These are phyloP conservation scores for Nicotiana knightiana DNA, from an alignment of 257 asterid genomes.

Conservation along the genomic window DNA sequence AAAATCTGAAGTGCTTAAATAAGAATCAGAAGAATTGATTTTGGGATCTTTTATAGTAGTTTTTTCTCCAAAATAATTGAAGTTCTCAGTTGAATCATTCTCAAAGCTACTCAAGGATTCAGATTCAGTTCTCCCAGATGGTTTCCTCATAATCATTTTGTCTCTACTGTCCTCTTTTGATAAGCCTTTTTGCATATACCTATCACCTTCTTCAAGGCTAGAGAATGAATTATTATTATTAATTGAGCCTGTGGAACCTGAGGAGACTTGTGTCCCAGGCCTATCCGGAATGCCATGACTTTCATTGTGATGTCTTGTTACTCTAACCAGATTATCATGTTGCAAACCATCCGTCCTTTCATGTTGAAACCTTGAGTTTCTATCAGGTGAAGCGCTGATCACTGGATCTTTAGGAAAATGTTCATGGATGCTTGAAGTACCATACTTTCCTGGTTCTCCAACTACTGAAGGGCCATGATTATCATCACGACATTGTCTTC, in stretches of 20 bases:
- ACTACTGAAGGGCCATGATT: conserved; percentile 26
- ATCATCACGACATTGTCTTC: conserved; percentile 20
- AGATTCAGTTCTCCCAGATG: conserved; percentile 28
- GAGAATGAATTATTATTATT: conserved; percentile 20
- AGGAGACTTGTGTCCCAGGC: conserved; percentile 24
- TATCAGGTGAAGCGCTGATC: conserved; percentile 18
- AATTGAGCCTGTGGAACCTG: conserved; percentile 33
- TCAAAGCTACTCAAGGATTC: conserved; percentile 27
- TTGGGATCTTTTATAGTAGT: conserved; percentile 31
- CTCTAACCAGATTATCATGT: conserved; percentile 23
- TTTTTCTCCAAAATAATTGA: conserved; percentile 28
- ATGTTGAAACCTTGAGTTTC: conserved; percentile 23
- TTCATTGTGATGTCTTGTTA: conserved; percentile 11
- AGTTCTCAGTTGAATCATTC: conserved; percentile 27
- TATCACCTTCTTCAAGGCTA: conserved; percentile 27
- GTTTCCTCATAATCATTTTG: conserved; percentile 11
- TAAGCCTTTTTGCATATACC: conserved; percentile 23
- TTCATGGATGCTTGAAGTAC: conserved; percentile 22
- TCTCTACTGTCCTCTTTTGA: conserved; percentile 21
- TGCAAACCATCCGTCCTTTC: conserved; percentile 23
- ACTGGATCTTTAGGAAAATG: conserved; percentile 28
- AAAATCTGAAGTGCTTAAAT: conserved; percentile 34
- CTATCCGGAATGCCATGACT: background rate
- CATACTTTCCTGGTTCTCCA: conserved; percentile 26
- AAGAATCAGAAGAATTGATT: conserved; percentile 36